Conservation (phyloP, 805 yeast species). For the Candida sonorensis region DNA sequence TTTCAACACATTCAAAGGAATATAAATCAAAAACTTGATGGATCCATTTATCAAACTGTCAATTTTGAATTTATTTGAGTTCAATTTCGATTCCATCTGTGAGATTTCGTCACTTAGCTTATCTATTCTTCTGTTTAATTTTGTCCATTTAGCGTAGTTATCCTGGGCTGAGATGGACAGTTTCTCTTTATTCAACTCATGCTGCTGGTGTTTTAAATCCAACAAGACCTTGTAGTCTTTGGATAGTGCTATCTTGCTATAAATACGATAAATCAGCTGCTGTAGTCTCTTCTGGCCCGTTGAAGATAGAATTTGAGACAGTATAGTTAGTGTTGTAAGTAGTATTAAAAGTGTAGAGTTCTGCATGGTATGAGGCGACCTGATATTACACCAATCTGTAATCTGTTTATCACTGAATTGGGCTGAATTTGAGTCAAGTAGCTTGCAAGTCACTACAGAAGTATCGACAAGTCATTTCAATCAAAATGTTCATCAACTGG, state of each 20-base stretch:
- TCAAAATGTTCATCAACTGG: no score
- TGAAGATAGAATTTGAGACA: conserved; percentile 37
- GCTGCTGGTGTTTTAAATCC: conserved; percentile 36
- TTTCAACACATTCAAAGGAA: conserved; percentile 43
- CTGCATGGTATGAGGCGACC: no score
- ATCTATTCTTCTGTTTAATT: conserved; percentile 68
- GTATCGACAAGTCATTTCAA: no score
- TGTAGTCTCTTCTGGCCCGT: conserved; percentile 16
- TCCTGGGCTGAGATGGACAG: conserved; percentile 77
- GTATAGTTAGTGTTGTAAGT: conserved; percentile 30
- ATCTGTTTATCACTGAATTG: not conserved
- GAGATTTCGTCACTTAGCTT: conserved; percentile 47
- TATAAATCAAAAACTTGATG: conserved; percentile 34
- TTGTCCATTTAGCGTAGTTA: conserved; percentile 94
- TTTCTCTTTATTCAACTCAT: conserved; percentile 43
- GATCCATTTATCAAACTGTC: conserved; percentile 26
- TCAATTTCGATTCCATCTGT: conserved; percentile 32
- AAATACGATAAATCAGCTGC: conserved; percentile 8
- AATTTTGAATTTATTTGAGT: conserved; percentile 29
- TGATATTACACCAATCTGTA: no score
- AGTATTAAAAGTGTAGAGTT: conserved; percentile 25
- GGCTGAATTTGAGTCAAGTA: no score
- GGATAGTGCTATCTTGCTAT: conserved; percentile 15
- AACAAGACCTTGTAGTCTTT: conserved; percentile 24
- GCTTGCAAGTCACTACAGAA: no score